A percentile compares a stretch with the other conserved stretches of the same genome.
Conservation (phyloP, 768 basidiomycete species). For the Tylopilus intermedius region DNA sequence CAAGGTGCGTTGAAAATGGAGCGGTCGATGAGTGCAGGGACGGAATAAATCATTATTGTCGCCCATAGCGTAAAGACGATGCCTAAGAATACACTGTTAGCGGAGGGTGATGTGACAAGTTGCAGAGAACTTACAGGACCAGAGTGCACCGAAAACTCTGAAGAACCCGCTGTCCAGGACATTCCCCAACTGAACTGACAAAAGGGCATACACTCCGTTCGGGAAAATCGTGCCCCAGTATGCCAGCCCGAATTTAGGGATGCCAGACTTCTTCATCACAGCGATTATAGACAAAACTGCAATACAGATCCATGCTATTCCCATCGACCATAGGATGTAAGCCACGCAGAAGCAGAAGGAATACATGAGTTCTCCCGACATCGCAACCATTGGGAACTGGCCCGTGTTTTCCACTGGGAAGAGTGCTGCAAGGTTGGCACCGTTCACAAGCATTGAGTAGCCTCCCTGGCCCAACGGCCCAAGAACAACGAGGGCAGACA, state of each 20-base stretch:
- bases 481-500: constrained; percentile 45
- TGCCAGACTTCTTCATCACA: constrained; percentile 27
- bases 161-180: constrained; percentile 50
- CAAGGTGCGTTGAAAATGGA: constrained; percentile 47
- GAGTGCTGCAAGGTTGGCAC: constrained; percentile 33
- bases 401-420: constrained; percentile 29
- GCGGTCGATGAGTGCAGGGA: constrained; percentile 42
- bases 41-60: constrained; percentile 37
- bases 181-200: constrained; percentile 45
- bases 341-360: constrained; percentile 43
- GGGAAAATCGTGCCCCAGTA: constrained; percentile 59
- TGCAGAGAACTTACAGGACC: constrained; percentile 38
- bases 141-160: constrained; percentile 48
- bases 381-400: constrained; percentile 29
- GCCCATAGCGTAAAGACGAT: constrained; percentile 41
- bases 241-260: constrained; percentile 40
- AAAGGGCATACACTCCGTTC: constrained; percentile 47
- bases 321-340: constrained; percentile 52
- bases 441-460: constrained; percentile 40
- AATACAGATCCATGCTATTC: constrained; percentile 46
- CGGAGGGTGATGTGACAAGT: background rate
- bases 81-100: constrained; percentile 23
- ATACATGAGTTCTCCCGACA: constrained; percentile 40
- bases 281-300: constrained; percentile 38
- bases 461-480: constrained; percentile 54